Conservation (phyloP, 2,329 filamentous ascomycete species). For the Fusarium chuoi region DNA sequence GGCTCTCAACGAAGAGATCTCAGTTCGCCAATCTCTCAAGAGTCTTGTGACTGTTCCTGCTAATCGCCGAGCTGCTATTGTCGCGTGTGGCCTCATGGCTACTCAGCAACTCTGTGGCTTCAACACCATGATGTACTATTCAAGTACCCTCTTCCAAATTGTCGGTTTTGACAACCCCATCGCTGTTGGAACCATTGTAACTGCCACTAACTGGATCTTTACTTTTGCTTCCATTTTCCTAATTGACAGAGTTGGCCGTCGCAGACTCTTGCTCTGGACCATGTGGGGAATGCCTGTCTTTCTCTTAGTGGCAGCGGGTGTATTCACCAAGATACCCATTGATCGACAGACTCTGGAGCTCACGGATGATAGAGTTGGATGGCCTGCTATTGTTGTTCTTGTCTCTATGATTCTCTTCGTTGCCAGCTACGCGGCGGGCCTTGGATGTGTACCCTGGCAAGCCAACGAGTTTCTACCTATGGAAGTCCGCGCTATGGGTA, state of each 20-base stretch:
- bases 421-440: constrained; percentile 53
- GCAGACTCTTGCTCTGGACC: constrained; percentile 52
- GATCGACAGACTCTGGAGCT: neutral
- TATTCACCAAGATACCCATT: neutral
- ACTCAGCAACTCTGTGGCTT: constrained; percentile 58
- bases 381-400: constrained; percentile 54
- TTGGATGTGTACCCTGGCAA: constrained; percentile 59
- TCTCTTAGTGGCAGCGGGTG: constrained; percentile 44
- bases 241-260: constrained; percentile 57
- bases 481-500: constrained; percentile 58
- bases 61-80: neutral
- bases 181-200: constrained; percentile 56
- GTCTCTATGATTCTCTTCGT: constrained; percentile 46
- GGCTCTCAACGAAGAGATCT: neutral
- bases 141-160: constrained; percentile 58
- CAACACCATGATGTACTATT: constrained; percentile 63
- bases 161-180: constrained; percentile 60
- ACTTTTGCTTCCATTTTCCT: constrained; percentile 58
- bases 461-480: constrained; percentile 58
- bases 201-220: constrained; percentile 60
- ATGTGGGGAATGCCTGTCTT: constrained; percentile 49
- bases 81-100: neutral
- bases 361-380: neutral
- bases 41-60: neutral
- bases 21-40: neutral